Base-by-base conservation (phyloP, 2,329 filamentous ascomycete species). In the Westerdykella sp. region DNA sequence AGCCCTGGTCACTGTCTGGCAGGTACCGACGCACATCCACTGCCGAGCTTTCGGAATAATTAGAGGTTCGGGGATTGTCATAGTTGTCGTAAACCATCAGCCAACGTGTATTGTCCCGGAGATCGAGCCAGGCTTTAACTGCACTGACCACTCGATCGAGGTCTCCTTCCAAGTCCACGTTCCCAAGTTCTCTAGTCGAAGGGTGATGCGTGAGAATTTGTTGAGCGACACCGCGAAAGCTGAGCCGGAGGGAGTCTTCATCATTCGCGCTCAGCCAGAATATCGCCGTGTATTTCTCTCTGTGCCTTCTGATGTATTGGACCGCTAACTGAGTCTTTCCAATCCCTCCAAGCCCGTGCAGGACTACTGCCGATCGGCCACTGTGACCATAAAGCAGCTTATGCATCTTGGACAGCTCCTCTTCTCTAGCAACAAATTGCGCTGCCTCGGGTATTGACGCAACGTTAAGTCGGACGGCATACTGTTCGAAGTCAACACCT, bases 271-370 rank as follows among this genome's bases (percentile, higher is more conserved):
- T 68, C 5, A 75, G 38, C 72, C 70, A 75, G 46, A 75, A 65
- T 4, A 69, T 51, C 0, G 69, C 65, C 0, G 63, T 60, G 49
- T 72, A 72, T 6, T 62, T 53, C 12, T 56, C 40, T 18, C 55
- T 54, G 43, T 73, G 48, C 23, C 45, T 46, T 49, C 60, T 63
- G 1, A 61, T 51, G 52, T 68, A 74, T 37, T 60, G 55, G 6
- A 70, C 50, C 23, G 5, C 62, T 57, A 72, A 56, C 48, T 73
- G 66, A n/a, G 70, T 73, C 57, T 74, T 74, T 21, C 68, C 70
- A 23, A 73, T 72, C 3, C 70, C 70, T 13, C 70, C 69, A 4
- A 72, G 54, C 13, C 70, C 69, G 37, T 71, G 57, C 6, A 73
- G 48, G 22, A 69, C 54, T 30, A 62, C 55, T 22, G 36, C 39